Evolutionary conservation across 805 yeast species (phyloP), one percentile per base, ranked within the genome.

Genomic region (Candida arabinofermentans): DNA sequence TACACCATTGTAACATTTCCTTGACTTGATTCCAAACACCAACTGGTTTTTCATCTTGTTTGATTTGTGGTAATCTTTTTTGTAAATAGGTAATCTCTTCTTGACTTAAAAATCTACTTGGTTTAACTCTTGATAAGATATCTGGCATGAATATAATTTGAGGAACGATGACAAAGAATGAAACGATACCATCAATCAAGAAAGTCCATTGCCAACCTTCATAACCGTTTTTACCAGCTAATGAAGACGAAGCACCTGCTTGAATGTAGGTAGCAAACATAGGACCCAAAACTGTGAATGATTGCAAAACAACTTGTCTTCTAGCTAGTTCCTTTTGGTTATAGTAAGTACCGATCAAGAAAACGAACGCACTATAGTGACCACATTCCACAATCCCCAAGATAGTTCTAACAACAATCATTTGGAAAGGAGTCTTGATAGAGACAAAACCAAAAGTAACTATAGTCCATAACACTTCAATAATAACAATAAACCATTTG

Each of bases 361-460:
- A 79, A 47, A 79, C 83, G 43, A 78, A 67, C 10, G 78, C 80
- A 10, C 86, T 81, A 64, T 75, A 69, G 53, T 70, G 74, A 18
- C 82, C 79, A 9, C 84, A 75, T 57, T 86, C 91, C 52, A 80
- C 78, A 1, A 76, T 73, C 32, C 84, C 88, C 44, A 81, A 66
- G 22, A 83, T 67, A 50, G 83, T 81, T 42, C 90, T 65, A 33
- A 79, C 61, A 1, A 74, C 86, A 58, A 76, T 74, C 37, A 84
- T 63, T 33, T 76, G 77, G 5, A 66, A 64, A 8, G 74, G 72
- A 8, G 69, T 67, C 22, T 72, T 64, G 10, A 76, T 77, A 44
- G 69, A 67, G 51, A 70, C 80, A 37, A 75, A 66, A 13, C 72
- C 69, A 35, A 81, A 66, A 1, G 88, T 81, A 43, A 81, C 69